These are phyloP conservation scores for Saccharomycopsis microspora DNA, from an alignment of 805 yeast species.

Conservation along the genomic window DNA sequence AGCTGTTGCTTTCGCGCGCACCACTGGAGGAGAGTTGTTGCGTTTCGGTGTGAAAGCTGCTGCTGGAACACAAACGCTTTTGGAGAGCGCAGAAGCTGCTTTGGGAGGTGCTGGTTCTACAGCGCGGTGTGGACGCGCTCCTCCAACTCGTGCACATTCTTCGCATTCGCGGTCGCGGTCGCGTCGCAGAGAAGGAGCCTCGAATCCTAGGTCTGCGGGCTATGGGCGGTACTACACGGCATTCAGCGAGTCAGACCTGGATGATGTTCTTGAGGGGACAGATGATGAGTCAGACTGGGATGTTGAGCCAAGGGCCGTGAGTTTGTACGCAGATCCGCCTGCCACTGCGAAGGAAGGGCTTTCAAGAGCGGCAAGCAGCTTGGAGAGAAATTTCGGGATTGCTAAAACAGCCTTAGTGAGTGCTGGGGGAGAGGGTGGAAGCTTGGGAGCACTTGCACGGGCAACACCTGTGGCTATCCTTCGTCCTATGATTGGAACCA, in stretches of 20 bases:
- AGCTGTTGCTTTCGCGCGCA: constrained; percentile 57
- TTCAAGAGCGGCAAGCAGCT: constrained; percentile 57
- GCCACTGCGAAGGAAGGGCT: constrained; percentile 58
- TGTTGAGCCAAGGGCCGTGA: constrained; percentile 26
- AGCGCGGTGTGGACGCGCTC: constrained; percentile 24
- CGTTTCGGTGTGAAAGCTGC: constrained; percentile 78
- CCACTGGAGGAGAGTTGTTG: constrained; percentile 70
- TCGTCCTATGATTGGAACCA: constrained; percentile 84
- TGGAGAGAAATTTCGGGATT: constrained; percentile 54
- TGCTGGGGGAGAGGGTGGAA: constrained; percentile 51
- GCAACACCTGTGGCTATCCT: constrained; percentile 75
- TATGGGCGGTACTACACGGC: constrained; percentile 13
- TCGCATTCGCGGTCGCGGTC: constrained; percentile 7
- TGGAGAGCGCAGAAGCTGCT: constrained; percentile 71
- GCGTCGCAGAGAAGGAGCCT: constrained; percentile 1
- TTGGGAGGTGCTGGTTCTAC: constrained; percentile 65
- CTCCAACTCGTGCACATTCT: not conserved
- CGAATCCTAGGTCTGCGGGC: not conserved
- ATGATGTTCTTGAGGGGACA: constrained; percentile 13
- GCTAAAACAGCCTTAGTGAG: constrained; percentile 54
- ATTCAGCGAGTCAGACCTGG: constrained; percentile 20
- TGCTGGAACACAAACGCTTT: constrained; percentile 72
- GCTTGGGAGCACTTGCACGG: constrained; percentile 51
- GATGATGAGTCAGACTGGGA: constrained; percentile 8
- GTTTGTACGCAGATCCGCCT: constrained; percentile 83